Conservation (phyloP, 495 filamentous ascomycete genomes). For the Penicillium coprophilum region DNA sequence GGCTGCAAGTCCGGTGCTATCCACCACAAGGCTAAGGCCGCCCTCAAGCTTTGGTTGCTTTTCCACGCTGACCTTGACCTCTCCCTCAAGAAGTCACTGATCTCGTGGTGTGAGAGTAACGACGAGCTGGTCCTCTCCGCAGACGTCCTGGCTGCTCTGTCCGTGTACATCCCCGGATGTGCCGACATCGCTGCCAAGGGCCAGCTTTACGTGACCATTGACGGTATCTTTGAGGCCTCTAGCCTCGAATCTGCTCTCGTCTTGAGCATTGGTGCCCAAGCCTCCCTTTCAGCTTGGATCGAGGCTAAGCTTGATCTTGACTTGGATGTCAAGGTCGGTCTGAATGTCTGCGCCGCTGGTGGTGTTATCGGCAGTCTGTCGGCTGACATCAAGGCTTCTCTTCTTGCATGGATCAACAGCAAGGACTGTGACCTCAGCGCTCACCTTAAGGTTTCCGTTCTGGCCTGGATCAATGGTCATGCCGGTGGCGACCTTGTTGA, state of each 20-base stretch:
- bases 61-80: conserved; percentile 28
- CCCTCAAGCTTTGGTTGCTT: conserved; percentile 38
- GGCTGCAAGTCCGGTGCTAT: conserved; percentile 39
- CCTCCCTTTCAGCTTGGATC: conserved; percentile 36
- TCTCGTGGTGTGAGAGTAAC: conserved; percentile 33
- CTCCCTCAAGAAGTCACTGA: conserved; percentile 30
- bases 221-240: conserved; percentile 40
- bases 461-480: conserved; percentile 39
- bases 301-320: conserved; percentile 25
- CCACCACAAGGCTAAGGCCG: conserved; percentile 29
- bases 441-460: conserved; percentile 33
- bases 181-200: conserved; percentile 41
- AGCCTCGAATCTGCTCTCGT: conserved; percentile 33
- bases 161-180: conserved; percentile 39
- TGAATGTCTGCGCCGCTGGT: conserved; percentile 40
- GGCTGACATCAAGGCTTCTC: conserved; percentile 36
- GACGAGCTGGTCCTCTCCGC: conserved; percentile 25
- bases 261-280: conserved; percentile 34
- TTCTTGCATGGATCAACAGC: conserved; percentile 36
- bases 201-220: conserved; percentile 39
- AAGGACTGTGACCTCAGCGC: conserved; percentile 33
- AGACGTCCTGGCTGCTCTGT: conserved; percentile 29
- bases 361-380: conserved; percentile 35
- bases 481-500: conserved; percentile 30
- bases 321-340: conserved; percentile 35